These are phyloP conservation scores for Argentina anserina DNA, from an alignment of 306 rosid genomes.

Conservation along the genomic window DNA sequence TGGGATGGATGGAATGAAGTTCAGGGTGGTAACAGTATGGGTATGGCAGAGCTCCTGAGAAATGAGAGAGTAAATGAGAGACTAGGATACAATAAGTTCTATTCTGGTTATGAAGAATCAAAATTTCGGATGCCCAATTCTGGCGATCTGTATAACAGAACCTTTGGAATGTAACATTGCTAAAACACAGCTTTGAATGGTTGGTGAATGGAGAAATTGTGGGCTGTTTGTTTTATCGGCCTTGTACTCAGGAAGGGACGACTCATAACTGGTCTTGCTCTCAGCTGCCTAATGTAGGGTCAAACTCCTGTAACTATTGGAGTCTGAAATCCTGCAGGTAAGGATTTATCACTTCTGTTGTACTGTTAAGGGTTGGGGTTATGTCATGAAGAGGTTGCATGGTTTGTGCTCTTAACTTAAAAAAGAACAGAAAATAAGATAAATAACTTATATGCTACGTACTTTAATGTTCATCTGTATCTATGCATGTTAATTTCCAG, in stretches of 20 bases:
- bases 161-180: constrained; percentile 69
- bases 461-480: background rate
- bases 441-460: too few relatives aligned
- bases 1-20: constrained; percentile 85
- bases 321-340: constrained; percentile 52
- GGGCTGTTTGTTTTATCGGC: constrained; percentile 34
- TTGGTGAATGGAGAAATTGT: constrained; percentile 25
- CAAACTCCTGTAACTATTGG: constrained; percentile 31
- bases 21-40: constrained; percentile 51
- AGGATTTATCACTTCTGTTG: constrained; percentile 8
- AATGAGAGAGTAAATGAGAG: constrained; percentile 83
- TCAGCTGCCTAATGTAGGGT: constrained; percentile 43
- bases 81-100: constrained; percentile 62
- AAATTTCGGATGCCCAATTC: constrained; percentile 79
- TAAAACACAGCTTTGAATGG: constrained; percentile 21
- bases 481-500: background rate
- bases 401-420: background rate
- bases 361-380: background rate
- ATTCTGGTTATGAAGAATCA: constrained; percentile 73
- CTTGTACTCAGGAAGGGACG: constrained; percentile 37
- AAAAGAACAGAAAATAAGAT: too few relatives aligned
- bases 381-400: background rate
- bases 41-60: constrained; percentile 69
- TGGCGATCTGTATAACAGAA: constrained; percentile 69
- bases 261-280: constrained; percentile 35